Conservation (phyloP, 257 asterid genomes). For the Nicotiana knightiana region DNA sequence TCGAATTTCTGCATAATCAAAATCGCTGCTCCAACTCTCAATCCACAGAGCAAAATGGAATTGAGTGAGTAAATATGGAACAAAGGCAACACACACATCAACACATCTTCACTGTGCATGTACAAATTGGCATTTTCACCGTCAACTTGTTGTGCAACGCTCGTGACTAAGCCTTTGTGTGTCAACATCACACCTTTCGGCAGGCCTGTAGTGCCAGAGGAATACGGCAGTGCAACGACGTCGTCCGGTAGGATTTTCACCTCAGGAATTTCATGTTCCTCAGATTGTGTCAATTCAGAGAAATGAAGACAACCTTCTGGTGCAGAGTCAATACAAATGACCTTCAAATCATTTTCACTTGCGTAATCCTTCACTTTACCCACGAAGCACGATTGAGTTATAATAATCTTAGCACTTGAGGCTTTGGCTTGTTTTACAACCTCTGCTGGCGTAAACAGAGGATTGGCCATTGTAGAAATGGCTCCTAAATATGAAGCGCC, state of each 20-base stretch:
- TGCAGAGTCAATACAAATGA: conserved; percentile 42
- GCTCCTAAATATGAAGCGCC: conserved; percentile 82
- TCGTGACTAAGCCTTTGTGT: conserved; percentile 75
- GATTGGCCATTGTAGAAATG: conserved; percentile 78
- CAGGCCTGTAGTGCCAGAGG: conserved; percentile 93
- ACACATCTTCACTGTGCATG: conserved; percentile 70
- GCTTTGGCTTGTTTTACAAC: conserved; percentile 70
- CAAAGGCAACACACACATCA: conserved; percentile 72
- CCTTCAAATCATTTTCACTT: conserved; percentile 27
- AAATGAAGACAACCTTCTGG: conserved; percentile 46
- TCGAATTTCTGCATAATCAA: conserved; percentile 81
- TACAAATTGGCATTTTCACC: conserved; percentile 86
- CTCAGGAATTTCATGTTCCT: conserved; percentile 50
- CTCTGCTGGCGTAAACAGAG: conserved; percentile 66
- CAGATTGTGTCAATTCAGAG: conserved; percentile 40
- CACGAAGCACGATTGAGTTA: conserved; percentile 48
- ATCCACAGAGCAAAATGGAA: conserved; percentile 70
- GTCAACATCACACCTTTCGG: conserved; percentile 98
- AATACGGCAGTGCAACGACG: conserved; percentile 86
- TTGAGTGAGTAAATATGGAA: conserved; percentile 77
- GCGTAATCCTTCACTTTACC: conserved; percentile 52
- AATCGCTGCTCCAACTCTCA: conserved; percentile 85
- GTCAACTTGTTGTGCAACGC: conserved; percentile 91
- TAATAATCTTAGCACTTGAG: conserved; percentile 47
- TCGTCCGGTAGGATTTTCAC: conserved; percentile 58